Base-by-base conservation (phyloP, 208 protist genomes). In the Acanthamoeba culbertsoni region DNA sequence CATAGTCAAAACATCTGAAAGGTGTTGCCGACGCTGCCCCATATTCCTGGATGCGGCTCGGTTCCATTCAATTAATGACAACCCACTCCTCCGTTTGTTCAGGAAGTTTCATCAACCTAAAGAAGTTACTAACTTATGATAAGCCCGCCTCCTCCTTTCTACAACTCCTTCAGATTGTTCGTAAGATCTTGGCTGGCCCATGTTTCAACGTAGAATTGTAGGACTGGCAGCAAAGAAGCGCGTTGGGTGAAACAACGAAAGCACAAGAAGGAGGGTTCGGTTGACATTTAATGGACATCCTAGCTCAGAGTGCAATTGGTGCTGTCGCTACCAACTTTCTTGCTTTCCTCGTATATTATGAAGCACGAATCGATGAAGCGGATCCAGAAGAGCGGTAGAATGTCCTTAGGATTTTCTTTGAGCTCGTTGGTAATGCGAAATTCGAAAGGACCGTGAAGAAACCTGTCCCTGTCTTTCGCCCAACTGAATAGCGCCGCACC, bases 281-380 rank as follows among this genome's bases (percentile, higher is more conserved):
- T n/a, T n/a, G n/a, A n/a, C n/a, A n/a, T n/a, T n/a, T n/a, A n/a
- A n/a, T n/a, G n/a, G n/a, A n/a, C n/a, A n/a, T n/a, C n/a, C n/a
- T n/a, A n/a, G n/a, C n/a, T n/a, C n/a, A n/a, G n/a, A n/a, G n/a
- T n/a, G n/a, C n/a, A n/a, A n/a, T n/a, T n/a, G n/a, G n/a, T n/a
- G n/a, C n/a, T n/a, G n/a, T n/a, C n/a, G n/a, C n/a, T n/a, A n/a
- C n/a, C n/a, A n/a, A n/a, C n/a, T n/a, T n/a, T n/a, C n/a, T n/a
- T 59, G 51, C 51, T 59, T 59, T 59, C 16, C 51, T 59, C 51
- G 16, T 59, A n/a, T n/a, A n/a, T 23, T 59, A 59, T 23, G 43
- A 82, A 82, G 71, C 71, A 82, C n/a, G 71, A 82, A 33, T 89
- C 79, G 51, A 89, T 65, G 79, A 65, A 89, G 53, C 79, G 79